These are phyloP conservation scores for Asterochloris sp. DNA, from an alignment of 139 green algal genomes.

Conservation along the genomic window DNA sequence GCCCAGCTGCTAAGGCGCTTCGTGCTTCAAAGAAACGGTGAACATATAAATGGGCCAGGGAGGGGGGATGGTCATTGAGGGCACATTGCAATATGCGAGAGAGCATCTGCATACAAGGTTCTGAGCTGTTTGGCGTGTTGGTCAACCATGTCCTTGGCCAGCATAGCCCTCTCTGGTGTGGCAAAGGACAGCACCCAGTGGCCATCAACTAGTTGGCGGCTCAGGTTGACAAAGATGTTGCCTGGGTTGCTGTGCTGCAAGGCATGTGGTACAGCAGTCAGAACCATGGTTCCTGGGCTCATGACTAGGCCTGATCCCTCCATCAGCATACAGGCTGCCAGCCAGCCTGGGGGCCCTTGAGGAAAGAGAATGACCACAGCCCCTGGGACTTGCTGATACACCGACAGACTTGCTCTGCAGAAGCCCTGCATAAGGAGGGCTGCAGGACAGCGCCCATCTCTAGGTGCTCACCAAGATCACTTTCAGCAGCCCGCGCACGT, in stretches of 20 bases:
- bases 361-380: no score
- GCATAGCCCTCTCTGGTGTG: slow-evolving; percentile 38
- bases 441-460: no score
- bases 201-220: slow-evolving; percentile 65
- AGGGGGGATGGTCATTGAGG: not conserved
- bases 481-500: slow-evolving; percentile 60
- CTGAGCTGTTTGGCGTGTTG: slow-evolving; percentile 23
- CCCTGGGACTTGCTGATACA: no score
- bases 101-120: not conserved
- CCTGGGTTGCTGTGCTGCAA: slow-evolving; percentile 16
- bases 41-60: not conserved
- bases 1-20: no score
- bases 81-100: not conserved
- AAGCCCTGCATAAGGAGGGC: no score
- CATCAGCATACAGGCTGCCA: no score
- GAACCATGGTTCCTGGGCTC: no score
- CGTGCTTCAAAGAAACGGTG: no score
- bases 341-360: no score
- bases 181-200: slow-evolving; percentile 85
- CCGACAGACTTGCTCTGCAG: no score
- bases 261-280: no score
- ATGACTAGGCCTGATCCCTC: no score
- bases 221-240: slow-evolving; percentile 4
- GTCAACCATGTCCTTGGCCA: slow-evolving; percentile 46
- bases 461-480: slow-evolving; percentile 11